phyloP scores from a whole-genome alignment of 2,329 filamentous ascomycete species.

The Colletotrichum tropicale region DNA sequence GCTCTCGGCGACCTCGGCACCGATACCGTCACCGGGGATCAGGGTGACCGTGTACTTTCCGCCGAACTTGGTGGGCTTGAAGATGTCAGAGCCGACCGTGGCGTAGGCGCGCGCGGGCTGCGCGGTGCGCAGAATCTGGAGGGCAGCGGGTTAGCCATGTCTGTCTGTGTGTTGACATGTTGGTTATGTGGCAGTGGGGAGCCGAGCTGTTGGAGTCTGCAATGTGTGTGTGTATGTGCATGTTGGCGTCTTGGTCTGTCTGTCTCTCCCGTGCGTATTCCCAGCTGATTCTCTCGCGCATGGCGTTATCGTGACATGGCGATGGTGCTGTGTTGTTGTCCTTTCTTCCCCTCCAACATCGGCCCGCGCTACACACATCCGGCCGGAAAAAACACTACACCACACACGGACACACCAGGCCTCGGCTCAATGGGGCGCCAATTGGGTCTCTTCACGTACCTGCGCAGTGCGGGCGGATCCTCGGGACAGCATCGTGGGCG shows the following conservation, averaged over 20 bases:
- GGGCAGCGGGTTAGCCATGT: neutral
- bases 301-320: neutral
- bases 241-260: neutral
- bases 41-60: conserved; percentile 99
- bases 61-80: conserved; percentile 98
- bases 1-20: conserved; percentile 95
- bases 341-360: neutral
- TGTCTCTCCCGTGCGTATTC: neutral
- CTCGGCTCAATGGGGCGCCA: neutral
- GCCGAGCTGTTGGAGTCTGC: conserved; percentile 50
- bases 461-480: conserved; percentile 61
- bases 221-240: conserved; percentile 39
- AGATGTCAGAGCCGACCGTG: conserved; percentile 91
- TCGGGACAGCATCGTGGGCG: conserved; percentile 61
- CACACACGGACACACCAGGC: neutral
- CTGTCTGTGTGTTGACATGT: conserved; percentile 27
- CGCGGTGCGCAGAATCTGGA: conserved; percentile 54
- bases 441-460: conserved; percentile 45
- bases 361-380: neutral
- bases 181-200: neutral
- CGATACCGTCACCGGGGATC: conserved; percentile 98
- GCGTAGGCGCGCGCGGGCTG: conserved; percentile 67
- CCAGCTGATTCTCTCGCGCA: neutral
- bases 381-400: neutral
- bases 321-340: neutral